Evolutionary conservation across 768 basidiomycete genomes (phyloP).

Genomic region (Hypholoma sublateritium): DNA sequence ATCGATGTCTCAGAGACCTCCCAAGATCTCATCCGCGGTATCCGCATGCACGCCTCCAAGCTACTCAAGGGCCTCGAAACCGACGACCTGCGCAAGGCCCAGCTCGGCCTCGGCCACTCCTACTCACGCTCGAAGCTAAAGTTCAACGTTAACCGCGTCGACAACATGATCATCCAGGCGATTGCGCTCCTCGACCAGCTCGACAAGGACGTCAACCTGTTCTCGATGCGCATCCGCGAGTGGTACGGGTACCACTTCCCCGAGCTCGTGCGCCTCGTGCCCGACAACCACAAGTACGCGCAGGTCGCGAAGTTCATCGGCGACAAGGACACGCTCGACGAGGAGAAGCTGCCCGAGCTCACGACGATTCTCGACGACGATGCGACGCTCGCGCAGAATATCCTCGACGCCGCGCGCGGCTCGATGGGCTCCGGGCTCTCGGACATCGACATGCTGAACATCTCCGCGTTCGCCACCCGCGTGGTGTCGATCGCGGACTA

Average conservation of each 20-base stretch:
- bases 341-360: constrained; percentile 80
- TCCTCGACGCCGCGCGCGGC: constrained; percentile 90
- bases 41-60: constrained; percentile 88
- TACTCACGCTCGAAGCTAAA: constrained; percentile 98
- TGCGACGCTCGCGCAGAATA: constrained; percentile 83
- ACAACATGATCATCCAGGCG: constrained; percentile 99
- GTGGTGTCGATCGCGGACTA: constrained; percentile 93
- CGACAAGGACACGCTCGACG: constrained; percentile 77
- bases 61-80: constrained; percentile 86
- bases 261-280: constrained; percentile 89
- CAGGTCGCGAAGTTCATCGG: constrained; percentile 82
- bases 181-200: constrained; percentile 97
- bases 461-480: constrained; percentile 84
- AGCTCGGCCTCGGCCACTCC: constrained; percentile 95
- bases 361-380: constrained; percentile 82
- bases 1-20: constrained; percentile 83
- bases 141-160: constrained; percentile 93
- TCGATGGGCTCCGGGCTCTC: constrained; percentile 93
- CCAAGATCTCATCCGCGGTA: constrained; percentile 86
- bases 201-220: constrained; percentile 99
- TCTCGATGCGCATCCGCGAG: constrained; percentile 96
- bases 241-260: constrained; percentile 99
- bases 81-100: constrained; percentile 88
- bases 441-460: constrained; percentile 95
- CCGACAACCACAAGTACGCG: constrained; percentile 96